Conservation (phyloP, 2,329 filamentous ascomycete species). For the Colletotrichum tanaceti region DNA sequence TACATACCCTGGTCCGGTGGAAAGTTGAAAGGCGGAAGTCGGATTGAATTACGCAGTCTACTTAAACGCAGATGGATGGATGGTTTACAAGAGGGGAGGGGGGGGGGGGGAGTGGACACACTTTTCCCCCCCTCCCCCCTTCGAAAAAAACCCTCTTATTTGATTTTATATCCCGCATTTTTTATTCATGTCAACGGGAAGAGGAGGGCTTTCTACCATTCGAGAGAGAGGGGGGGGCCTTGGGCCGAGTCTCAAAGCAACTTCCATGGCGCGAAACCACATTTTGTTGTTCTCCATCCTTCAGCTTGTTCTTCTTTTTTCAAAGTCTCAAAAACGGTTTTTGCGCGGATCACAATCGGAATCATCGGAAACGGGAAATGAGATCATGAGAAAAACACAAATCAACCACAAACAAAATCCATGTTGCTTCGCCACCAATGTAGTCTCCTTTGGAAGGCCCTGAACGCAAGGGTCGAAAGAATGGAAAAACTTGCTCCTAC, state of each 20-base stretch:
- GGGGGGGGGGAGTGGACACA: not conserved
- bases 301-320: not conserved
- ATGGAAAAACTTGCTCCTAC: not conserved
- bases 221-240: constrained; percentile 17
- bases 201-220: constrained; percentile 13
- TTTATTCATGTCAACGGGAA: constrained; percentile 15
- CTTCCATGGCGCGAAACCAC: constrained; percentile 23
- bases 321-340: constrained; percentile 4
- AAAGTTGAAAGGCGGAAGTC: constrained; percentile 32
- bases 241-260: constrained; percentile 32
- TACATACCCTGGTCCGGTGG: constrained; percentile 40
- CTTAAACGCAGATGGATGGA: constrained; percentile 34
- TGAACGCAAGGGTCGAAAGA: constrained; percentile 27
- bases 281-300: not conserved
- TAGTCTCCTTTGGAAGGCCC: constrained; percentile 29
- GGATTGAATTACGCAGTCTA: constrained; percentile 36
- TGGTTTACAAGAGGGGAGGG: constrained; percentile 1
- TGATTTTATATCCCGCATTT: constrained; percentile 23
- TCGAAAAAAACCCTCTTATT: constrained; percentile 20
- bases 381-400: constrained; percentile 28
- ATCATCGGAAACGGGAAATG: constrained; percentile 33
- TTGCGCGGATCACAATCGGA: constrained; percentile 26
- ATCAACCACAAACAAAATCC: constrained; percentile 7
- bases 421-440: constrained; percentile 39
- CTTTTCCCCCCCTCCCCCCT: not conserved